Evolutionary conservation across 768 basidiomycete species (phyloP).

Genomic region (Leucosporidium yakuticum): DNA sequence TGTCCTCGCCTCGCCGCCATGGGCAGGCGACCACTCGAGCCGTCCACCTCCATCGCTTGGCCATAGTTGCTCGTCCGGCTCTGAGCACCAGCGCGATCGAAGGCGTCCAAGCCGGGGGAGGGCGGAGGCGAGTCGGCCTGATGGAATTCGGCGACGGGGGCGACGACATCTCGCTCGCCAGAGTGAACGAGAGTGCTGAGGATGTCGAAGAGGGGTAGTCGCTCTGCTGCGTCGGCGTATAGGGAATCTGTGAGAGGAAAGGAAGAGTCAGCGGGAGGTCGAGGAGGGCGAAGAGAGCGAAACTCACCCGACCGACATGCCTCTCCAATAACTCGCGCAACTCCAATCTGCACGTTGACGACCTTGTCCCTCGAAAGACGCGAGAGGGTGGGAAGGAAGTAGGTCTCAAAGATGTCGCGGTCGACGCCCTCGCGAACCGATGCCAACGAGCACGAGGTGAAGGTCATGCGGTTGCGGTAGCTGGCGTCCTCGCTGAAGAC

Average conservation of each 20-base stretch:
- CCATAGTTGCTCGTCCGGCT: background rate
- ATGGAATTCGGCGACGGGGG: constrained; percentile 13
- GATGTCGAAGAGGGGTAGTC: constrained; percentile 11
- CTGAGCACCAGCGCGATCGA: background rate
- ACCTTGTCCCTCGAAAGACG: constrained; percentile 61
- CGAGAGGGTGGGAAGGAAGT: constrained; percentile 55
- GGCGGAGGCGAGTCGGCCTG: background rate
- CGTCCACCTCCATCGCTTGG: background rate
- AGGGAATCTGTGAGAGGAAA: background rate
- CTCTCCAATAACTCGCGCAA: constrained; percentile 63
- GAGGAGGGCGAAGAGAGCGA: no score
- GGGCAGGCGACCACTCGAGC: background rate
- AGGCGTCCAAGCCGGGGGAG: background rate
- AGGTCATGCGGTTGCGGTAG: constrained; percentile 49
- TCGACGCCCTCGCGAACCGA: constrained; percentile 50
- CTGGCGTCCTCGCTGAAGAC: constrained; percentile 18
- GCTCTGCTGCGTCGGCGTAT: constrained; percentile 13
- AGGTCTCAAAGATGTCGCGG: constrained; percentile 48
- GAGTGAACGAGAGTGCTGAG: constrained; percentile 8
- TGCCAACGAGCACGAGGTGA: constrained; percentile 65
- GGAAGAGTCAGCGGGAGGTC: no score
- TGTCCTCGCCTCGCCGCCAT: background rate
- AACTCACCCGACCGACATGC: constrained; percentile 39
- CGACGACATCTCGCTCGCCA: constrained; percentile 17
- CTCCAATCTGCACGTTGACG: constrained; percentile 75